Conservation (phyloP, 306 rosid genomes). For the Trifolium pratense region DNA sequence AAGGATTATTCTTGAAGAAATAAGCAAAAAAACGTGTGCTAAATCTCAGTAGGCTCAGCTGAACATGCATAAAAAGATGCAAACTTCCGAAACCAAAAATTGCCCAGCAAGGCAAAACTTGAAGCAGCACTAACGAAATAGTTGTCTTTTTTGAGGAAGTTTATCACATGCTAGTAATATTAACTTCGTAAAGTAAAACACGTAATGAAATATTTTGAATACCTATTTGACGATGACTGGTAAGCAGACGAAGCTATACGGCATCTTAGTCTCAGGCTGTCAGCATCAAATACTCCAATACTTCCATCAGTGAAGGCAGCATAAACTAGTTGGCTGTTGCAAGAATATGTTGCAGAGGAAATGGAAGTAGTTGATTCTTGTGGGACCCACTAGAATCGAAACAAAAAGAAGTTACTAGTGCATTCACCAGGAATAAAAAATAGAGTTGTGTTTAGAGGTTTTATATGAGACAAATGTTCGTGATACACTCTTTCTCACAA, state of each 20-base stretch:
- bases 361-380: slow-evolving; percentile 63
- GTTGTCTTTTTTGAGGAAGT: slow-evolving; percentile 7
- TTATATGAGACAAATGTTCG: background rate
- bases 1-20: slow-evolving; percentile 22
- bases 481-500: background rate
- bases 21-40: background rate
- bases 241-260: slow-evolving; percentile 74
- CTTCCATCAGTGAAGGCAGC: slow-evolving; percentile 78
- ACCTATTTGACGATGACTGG: slow-evolving; percentile 58
- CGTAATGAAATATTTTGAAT: slow-evolving; percentile 20
- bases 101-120: slow-evolving; percentile 5
- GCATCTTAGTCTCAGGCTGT: slow-evolving; percentile 65
- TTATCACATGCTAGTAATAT: slow-evolving; percentile 8
- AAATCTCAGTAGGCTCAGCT: slow-evolving; percentile 9
- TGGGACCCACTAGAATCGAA: slow-evolving; percentile 73
- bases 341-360: slow-evolving; percentile 74
- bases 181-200: background rate
- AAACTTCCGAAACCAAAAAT: background rate
- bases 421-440: slow-evolving; percentile 14
- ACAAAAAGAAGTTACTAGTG: slow-evolving; percentile 23
- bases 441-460: background rate
- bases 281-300: slow-evolving; percentile 78
- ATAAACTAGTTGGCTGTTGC: slow-evolving; percentile 64
- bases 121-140: background rate
- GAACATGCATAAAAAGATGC: background rate